Base-by-base conservation (phyloP, 352 stramenopile genomes). In the Poterioochromonas sp. region DNA sequence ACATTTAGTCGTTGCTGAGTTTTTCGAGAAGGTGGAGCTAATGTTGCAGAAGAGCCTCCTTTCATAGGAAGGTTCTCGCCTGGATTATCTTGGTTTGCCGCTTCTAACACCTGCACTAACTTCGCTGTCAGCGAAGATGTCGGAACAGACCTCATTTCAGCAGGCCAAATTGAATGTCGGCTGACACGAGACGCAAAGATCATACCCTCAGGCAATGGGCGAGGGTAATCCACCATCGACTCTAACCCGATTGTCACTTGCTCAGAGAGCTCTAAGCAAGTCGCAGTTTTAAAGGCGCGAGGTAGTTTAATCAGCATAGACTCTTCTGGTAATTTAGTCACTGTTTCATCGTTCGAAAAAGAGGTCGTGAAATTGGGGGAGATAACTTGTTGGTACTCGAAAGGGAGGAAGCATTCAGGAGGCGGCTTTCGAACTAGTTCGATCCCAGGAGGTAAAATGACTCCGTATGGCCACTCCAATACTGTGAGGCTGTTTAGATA, bases 401-500 rank as follows among this genome's bases (percentile, higher is more conserved):
- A 68, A 15, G 58, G 58, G 5, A 58, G 47, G 15, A 39, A 39
- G 26, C 26, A 40, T 68, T 5, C 26, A 15, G 12, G 12, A 37
- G 58, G 58, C 12, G 26, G 12, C 11, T 26, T 5, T 39, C 26
- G 5, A 8, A 77, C 69, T 39, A 77, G 29, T 44, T 77, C 69
- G 8, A 29, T 77, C 11, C 41, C 41, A 64, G 41, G 69, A 32
- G 34, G 18, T 41, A 77, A 44, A 29, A 29, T 47, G 8, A 77
- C 41, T 37, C 41, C 34, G 15, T 71, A 5, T 37, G 69, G 69
- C 69, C 69, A 77, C 22, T 58, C 12, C 34, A 77, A 3, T 32
- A 77, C 69, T 60, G 11, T 26, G 11, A 77, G 34, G n/a, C 12
- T 58, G n/a, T 49, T 29, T 8, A n/a, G 65, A 47, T 26, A 22